phyloP scores from a whole-genome alignment of 352 stramenopile genomes.

The Blastocystis sp. region DNA sequence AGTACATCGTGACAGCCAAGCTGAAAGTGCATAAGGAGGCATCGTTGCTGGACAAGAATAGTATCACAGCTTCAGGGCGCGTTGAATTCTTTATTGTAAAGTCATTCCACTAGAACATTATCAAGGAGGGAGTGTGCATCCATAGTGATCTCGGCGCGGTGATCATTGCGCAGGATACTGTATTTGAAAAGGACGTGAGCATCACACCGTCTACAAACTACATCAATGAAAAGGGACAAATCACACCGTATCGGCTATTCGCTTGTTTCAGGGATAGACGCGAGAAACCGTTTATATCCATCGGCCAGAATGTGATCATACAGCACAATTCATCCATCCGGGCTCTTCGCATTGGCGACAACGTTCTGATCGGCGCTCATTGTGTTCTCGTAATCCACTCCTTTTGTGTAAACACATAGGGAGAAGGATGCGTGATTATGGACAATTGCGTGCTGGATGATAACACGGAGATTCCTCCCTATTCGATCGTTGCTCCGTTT shows the following conservation, averaged over 20 bases:
- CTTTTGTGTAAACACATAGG: slow-evolving; percentile 5
- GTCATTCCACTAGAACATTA: slow-evolving; percentile 21
- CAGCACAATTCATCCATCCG: neutral
- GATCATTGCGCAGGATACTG: neutral
- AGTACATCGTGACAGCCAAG: slow-evolving; percentile 13
- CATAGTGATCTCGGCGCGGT: slow-evolving; percentile 21
- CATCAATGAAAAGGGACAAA: slow-evolving; percentile 28
- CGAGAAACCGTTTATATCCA: slow-evolving; percentile 34
- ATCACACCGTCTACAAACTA: slow-evolving; percentile 44
- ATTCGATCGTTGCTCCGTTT: slow-evolving; percentile 33
- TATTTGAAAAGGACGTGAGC: slow-evolving; percentile 13
- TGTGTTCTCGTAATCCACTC: slow-evolving; percentile 1
- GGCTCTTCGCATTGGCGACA: slow-evolving; percentile 47
- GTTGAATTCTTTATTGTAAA: neutral
- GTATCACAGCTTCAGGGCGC: slow-evolving; percentile 11
- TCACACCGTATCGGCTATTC: neutral
- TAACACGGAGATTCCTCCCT: slow-evolving; percentile 18
- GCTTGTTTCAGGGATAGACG: slow-evolving; percentile 1
- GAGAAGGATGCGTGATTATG: slow-evolving; percentile 58
- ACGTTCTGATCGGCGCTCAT: slow-evolving; percentile 8
- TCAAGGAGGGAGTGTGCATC: slow-evolving; percentile 26
- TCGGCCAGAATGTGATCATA: slow-evolving; percentile 35
- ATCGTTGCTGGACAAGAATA: neutral
- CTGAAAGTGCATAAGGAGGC: slow-evolving; percentile 53
- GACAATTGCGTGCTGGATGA: slow-evolving; percentile 38